Evolutionary conservation across 2,329 filamentous ascomycete species (phyloP).

Genomic region (Achaetomium macrosporum): DNA sequence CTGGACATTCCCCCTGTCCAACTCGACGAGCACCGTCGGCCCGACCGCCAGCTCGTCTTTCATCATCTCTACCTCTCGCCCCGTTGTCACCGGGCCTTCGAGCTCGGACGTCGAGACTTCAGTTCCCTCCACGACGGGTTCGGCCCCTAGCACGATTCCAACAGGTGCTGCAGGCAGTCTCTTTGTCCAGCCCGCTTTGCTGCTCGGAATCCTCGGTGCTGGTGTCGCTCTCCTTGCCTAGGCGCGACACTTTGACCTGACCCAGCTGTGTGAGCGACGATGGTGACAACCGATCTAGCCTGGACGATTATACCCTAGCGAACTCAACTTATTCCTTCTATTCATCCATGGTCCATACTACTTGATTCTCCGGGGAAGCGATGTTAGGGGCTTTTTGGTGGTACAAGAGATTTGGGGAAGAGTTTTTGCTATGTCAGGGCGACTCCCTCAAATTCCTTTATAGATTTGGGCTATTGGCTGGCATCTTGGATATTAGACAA

Average conservation of each 20-base stretch:
- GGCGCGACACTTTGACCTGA: neutral
- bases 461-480: constrained; percentile 19
- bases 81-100: constrained; percentile 24
- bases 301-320: constrained; percentile 10
- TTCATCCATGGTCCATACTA: constrained; percentile 13
- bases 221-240: constrained; percentile 36
- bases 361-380: constrained; percentile 22
- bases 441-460: constrained; percentile 1
- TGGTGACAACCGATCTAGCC: constrained; percentile 3
- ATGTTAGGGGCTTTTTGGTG: constrained; percentile 23
- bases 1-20: constrained; percentile 30
- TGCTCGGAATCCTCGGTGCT: constrained; percentile 36
- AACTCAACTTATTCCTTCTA: constrained; percentile 5
- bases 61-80: constrained; percentile 24
- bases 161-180: constrained; percentile 33
- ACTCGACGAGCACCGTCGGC: constrained; percentile 29
- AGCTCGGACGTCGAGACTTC: constrained; percentile 18
- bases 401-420: neutral
- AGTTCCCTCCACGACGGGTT: constrained; percentile 22
- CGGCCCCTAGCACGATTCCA: constrained; percentile 22
- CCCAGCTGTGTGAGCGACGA: neutral
- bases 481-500: constrained; percentile 20
- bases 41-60: constrained; percentile 21
- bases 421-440: constrained; percentile 14
- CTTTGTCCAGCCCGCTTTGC: constrained; percentile 35